Base-by-base conservation (phyloP, 495 filamentous ascomycete species). In the Baudoinia panamericana region DNA sequence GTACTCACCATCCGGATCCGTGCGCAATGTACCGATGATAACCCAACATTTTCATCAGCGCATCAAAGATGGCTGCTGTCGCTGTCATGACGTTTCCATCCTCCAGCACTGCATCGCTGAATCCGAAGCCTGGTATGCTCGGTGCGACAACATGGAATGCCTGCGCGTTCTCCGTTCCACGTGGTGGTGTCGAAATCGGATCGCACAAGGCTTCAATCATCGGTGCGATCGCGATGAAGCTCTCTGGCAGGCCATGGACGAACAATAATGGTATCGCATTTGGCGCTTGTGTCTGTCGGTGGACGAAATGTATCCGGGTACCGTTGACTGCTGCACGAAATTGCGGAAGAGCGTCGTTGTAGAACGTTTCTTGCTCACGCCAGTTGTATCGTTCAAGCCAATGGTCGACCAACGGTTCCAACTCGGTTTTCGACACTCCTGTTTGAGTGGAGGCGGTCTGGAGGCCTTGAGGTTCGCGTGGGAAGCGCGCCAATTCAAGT, bases 361-460 rank as follows among this genome's bases (percentile, higher is more conserved):
- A 57, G 22, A 54, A 51, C 11, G 58, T 48, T 54, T 82, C 76
- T 39, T 69, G 61, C 5, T 58, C 55, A 22, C 75, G 63, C 75
- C 76, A 82, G 45, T 67, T 62, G 56, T 80, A 80, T 29, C 62
- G 53, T 38, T 77, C 73, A 5, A 72, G 59, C 57, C 61, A 62
- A 36, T 56, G 56, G 28, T 64, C 62, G 17, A 64, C 33, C 35
- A 64, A 23, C 21, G 54, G 53, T 40, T 62, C 56, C 20, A 64
- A 32, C 2, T 55, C 45, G 15, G 41, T 23, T 31, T 62, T 64
- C 15, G 59, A 51, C n/a, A 60, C 60, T 11, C 62, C 62, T 15
- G 30, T 29, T 13, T 51, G 37, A 18, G 51, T 43, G 53, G 50
- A 57, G 30, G 42, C 36, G 23, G 46, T 27, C 2, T 56, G 49